phyloP scores from a whole-genome alignment of 225 moss, liverwort and hornwort species.

The Polytrichum commune region DNA sequence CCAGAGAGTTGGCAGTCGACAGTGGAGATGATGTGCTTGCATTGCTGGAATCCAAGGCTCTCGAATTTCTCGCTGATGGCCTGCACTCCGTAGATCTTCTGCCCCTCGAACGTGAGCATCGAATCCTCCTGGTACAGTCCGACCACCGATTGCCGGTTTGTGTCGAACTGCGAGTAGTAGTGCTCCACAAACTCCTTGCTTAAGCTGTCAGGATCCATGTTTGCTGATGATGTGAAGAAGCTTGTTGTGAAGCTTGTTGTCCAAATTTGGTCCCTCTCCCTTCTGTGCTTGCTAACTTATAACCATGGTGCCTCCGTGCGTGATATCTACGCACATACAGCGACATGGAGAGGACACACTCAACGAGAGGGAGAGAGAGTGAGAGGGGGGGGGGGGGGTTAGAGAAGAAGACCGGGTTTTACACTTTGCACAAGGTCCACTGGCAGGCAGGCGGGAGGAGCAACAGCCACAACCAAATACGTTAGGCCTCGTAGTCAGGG shows the following conservation, averaged over 20 bases:
- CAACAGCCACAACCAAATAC: too few species aligned
- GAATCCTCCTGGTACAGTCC: conserved; percentile 54
- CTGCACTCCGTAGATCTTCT: conserved; percentile 64
- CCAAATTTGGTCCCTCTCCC: too few species aligned
- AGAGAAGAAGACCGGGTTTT: too few species aligned
- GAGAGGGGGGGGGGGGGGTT: too few species aligned
- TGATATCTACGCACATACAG: conserved; percentile 22
- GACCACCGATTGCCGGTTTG: conserved; percentile 37
- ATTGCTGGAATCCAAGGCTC: conserved; percentile 60
- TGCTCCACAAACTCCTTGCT: conserved; percentile 65
- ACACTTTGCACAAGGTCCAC: too few species aligned
- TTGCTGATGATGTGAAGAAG: not conserved
- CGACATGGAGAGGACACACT: too few species aligned
- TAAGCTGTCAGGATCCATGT: conserved; percentile 55
- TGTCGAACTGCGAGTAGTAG: conserved; percentile 65
- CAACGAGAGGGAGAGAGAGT: too few species aligned
- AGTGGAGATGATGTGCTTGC: conserved; percentile 57
- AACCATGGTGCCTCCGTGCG: conserved; percentile 16
- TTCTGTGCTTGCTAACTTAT: too few species aligned
- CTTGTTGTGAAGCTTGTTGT: not conserved
- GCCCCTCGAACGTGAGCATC: conserved; percentile 68
- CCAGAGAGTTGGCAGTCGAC: conserved; percentile 67
- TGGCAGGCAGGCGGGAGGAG: too few species aligned
- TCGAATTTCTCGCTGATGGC: conserved; percentile 50
- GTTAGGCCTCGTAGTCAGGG: too few species aligned